These are phyloP conservation scores for Protomyces arabidopsidicola DNA, from an alignment of 1,139 yeast species.

Conservation along the genomic window DNA sequence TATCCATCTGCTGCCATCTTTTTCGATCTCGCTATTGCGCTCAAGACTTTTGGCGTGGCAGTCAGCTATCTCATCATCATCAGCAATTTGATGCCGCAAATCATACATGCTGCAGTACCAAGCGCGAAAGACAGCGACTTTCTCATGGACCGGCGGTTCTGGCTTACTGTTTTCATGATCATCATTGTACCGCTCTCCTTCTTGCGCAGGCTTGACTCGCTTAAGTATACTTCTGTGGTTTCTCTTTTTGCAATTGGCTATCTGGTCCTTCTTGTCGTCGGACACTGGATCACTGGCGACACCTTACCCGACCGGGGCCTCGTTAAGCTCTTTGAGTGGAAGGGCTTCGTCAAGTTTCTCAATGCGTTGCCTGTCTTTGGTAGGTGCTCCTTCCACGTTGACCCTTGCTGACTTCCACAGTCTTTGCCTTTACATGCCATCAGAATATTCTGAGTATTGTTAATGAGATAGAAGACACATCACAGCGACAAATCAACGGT, in stretches of 20 bases:
- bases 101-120: constrained; percentile 34
- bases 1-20: constrained; percentile 77
- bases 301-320: constrained; percentile 39
- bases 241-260: constrained; percentile 79
- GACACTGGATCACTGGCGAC: constrained; percentile 54
- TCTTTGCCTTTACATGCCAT: constrained; percentile 92
- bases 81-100: constrained; percentile 81
- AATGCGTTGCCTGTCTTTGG: constrained; percentile 77
- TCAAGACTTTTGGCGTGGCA: constrained; percentile 84
- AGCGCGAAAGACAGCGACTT: constrained; percentile 30
- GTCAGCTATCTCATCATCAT: constrained; percentile 80
- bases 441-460: constrained; percentile 76
- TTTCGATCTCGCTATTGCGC: constrained; percentile 81
- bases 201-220: constrained; percentile 69
- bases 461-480: constrained; percentile 66
- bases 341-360: constrained; percentile 54
- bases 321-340: constrained; percentile 22
- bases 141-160: constrained; percentile 45
- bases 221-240: constrained; percentile 79
- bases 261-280: constrained; percentile 65
- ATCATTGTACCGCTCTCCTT: constrained; percentile 71
- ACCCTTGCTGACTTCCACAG: constrained; percentile 35
- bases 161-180: constrained; percentile 60
- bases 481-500: constrained; percentile 48
- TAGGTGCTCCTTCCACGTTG: not conserved